Conservation (phyloP, 2,329 filamentous ascomycete genomes). For the Aspergillus flavus region DNA sequence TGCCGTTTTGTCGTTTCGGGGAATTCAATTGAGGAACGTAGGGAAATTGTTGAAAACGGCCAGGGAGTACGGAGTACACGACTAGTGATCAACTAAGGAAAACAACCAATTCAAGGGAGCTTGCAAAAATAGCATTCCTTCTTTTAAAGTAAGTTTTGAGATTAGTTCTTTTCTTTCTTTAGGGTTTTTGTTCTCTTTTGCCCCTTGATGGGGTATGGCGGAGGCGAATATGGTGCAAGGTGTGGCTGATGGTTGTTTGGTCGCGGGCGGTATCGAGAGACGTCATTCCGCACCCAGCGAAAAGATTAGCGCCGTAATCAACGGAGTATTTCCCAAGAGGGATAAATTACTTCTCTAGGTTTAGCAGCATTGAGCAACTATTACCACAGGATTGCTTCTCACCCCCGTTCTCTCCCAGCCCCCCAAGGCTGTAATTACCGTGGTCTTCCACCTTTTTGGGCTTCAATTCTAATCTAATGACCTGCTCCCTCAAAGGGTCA, state of each 20-base stretch:
- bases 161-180: background rate
- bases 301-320: background rate
- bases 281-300: slow-evolving; percentile 28
- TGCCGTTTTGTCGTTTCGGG: slow-evolving; percentile 2
- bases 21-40: slow-evolving; percentile 5
- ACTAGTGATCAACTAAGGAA: slow-evolving; percentile 26
- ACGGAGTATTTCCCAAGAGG: background rate
- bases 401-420: background rate
- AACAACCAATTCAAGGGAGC: slow-evolving; percentile 20
- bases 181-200: background rate
- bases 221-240: background rate
- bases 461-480: background rate
- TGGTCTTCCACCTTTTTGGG: slow-evolving; percentile 1
- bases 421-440: background rate
- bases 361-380: background rate
- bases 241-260: background rate
- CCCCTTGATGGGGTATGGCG: background rate
- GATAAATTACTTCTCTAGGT: slow-evolving; percentile 6
- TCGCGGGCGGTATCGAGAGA: slow-evolving; percentile 16
- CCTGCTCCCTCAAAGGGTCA: background rate
- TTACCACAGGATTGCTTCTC: background rate
- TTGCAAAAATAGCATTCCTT: slow-evolving; percentile 27
- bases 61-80: slow-evolving; percentile 18
- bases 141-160: background rate
- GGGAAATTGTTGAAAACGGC: slow-evolving; percentile 7